phyloP scores from a whole-genome alignment of 2,329 filamentous ascomycete genomes.

The Ceratocystiopsis sp. region DNA sequence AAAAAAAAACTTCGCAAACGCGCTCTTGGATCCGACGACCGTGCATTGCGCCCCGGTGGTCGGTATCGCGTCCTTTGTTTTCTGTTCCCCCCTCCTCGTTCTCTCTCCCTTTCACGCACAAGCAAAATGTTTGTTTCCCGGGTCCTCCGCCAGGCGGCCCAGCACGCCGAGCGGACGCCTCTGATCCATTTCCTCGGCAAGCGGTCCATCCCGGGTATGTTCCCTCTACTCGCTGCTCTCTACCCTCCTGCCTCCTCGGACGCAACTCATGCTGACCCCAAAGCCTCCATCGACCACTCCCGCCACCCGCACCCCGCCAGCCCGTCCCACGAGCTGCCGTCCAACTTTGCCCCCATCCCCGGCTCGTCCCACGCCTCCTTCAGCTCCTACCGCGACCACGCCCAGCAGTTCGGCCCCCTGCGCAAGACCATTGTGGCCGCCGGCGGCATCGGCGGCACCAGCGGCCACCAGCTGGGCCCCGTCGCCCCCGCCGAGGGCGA shows the following conservation, averaged over 20 bases:
- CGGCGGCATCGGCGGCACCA: slow-evolving; percentile 37
- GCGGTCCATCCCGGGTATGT: slow-evolving; percentile 39
- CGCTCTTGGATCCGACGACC: too few relatives aligned
- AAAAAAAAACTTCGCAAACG: too few relatives aligned
- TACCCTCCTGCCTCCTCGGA: background rate
- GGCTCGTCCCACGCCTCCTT: slow-evolving; percentile 41
- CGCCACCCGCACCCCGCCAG: slow-evolving; percentile 59
- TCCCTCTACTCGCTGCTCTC: background rate
- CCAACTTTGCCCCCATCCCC: slow-evolving; percentile 22
- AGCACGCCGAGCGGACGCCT: slow-evolving; percentile 41
- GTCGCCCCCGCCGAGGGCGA: slow-evolving; percentile 55
- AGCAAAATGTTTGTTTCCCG: slow-evolving; percentile 41
- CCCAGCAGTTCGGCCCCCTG: slow-evolving; percentile 62
- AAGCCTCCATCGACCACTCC: slow-evolving; percentile 56
- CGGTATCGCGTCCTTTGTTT: background rate
- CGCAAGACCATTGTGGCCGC: slow-evolving; percentile 33
- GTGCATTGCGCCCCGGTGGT: too few relatives aligned
- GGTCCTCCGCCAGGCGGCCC: slow-evolving; percentile 39
- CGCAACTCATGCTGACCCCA: background rate
- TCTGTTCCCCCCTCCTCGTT: background rate
- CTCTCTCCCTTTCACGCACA: too few relatives aligned
- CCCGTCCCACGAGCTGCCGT: slow-evolving; percentile 45
- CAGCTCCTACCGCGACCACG: slow-evolving; percentile 61
- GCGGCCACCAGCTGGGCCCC: slow-evolving; percentile 56
- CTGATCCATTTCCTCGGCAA: slow-evolving; percentile 46